Evolutionary conservation across 208 protist genomes (phyloP).

Genomic region (Leishmania guyanensis): DNA sequence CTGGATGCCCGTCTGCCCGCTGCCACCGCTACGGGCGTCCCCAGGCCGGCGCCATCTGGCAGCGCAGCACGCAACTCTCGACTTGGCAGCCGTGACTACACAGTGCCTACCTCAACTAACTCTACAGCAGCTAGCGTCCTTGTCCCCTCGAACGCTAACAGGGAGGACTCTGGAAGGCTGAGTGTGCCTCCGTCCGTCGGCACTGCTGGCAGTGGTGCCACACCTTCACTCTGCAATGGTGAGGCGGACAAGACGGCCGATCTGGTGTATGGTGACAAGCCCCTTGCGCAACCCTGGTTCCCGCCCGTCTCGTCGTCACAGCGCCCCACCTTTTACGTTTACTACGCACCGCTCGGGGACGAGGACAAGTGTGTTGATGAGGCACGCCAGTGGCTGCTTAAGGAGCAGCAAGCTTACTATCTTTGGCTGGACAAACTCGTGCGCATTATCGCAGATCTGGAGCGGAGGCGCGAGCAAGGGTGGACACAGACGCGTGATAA

Average conservation of each 20-base stretch:
- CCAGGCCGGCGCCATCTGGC: background rate
- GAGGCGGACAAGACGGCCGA: background rate
- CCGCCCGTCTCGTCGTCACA: conserved; percentile 1
- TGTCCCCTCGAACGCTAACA: background rate
- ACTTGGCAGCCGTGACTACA: conserved; percentile 19
- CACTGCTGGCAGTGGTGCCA: background rate
- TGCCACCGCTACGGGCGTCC: background rate
- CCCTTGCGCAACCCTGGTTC: background rate
- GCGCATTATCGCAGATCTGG: conserved; percentile 14
- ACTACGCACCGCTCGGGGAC: conserved; percentile 64
- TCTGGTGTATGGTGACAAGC: background rate
- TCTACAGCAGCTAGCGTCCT: background rate
- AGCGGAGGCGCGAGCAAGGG: conserved; percentile 27
- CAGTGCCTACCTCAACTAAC: conserved; percentile 4
- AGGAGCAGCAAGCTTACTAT: conserved; percentile 45
- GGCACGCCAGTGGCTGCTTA: conserved; percentile 52
- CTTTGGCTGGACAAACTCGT: conserved; percentile 43
- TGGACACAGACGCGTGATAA: conserved; percentile 9
- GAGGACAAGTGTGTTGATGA: conserved; percentile 48
- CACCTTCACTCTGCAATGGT: background rate
- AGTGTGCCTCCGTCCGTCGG: background rate
- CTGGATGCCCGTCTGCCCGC: background rate
- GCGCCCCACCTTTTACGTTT: conserved; percentile 52
- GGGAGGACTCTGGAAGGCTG: background rate
- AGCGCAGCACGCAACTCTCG: background rate